Evolutionary conservation across 306 rosid species (phyloP), one percentile per base, ranked within the genome.

Genomic region (Casuarina equisetifolia): DNA sequence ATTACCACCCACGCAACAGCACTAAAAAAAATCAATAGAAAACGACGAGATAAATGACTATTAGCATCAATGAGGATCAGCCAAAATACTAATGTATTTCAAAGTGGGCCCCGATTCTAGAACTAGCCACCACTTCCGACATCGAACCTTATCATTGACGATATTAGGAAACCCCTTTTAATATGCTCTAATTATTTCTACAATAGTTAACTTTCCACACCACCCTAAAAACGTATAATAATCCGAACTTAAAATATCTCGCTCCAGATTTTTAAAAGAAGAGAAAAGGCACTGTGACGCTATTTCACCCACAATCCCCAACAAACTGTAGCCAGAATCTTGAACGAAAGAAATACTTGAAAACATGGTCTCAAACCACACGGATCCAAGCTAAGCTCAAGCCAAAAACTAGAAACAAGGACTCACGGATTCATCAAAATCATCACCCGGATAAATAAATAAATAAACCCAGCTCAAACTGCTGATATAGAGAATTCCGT

Each of bases 81-180:
- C 5, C 77, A 84, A 76, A 51, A 83, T 68, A 43, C 59, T 36
- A 19, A 72, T 63, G 9, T 62, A 73, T 19, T 52, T 32, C 17
- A 12, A 9, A n/a, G 84, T 82, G 86, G 84, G 84, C 77, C 85
- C 89, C 71, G 74, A 67, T 79, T 77, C 83, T 76, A 79, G 42
- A 76, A 53, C 76, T 76, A 70, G 19, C 74, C 50, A 40, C 76
- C 32, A 80, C 61, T 46, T 54, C 68, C 57, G 43, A 75, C 72
- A 74, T 76, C 59, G 6, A 39, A 78, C 54, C 6, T 58, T 68
- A 57, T 8, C 48, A 53, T 19, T 42, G 32, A 25, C 13, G n/a
- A 77, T 8, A 57, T 73, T 8, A 25, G 36, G 4, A 25, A 16
- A 77, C 39, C 76, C 1, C n/a, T 42, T 71, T 61, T 52, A 59